Conservation (phyloP, 1,284 basidiomycete species). For the Ceratobasidium sp. region DNA sequence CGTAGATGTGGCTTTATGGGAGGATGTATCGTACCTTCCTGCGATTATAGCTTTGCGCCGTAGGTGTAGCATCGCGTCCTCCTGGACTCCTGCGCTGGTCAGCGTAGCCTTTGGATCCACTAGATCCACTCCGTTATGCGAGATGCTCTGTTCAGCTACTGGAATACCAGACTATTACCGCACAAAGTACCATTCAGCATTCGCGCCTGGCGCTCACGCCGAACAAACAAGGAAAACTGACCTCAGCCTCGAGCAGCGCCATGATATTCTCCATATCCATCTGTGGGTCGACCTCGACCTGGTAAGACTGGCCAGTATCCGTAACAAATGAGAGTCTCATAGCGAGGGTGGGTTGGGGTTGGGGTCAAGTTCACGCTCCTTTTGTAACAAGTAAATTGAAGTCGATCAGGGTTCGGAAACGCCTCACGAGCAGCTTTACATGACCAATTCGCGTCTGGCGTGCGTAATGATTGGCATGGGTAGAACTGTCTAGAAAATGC, state of each 20-base stretch:
- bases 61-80: constrained; percentile 75
- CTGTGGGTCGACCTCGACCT: constrained; percentile 85
- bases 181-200: not conserved
- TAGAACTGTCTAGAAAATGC: constrained; percentile 3
- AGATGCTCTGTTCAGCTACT: constrained; percentile 76
- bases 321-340: constrained; percentile 89
- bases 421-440: constrained; percentile 3
- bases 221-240: constrained; percentile 55
- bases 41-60: constrained; percentile 71
- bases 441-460: not conserved
- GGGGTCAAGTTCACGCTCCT: constrained; percentile 17
- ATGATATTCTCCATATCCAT: constrained; percentile 92
- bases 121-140: constrained; percentile 74
- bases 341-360: constrained; percentile 34
- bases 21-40: constrained; percentile 67
- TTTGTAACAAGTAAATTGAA: constrained; percentile 21
- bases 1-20: constrained; percentile 44
- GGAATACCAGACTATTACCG: constrained; percentile 74
- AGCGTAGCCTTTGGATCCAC: constrained; percentile 75
- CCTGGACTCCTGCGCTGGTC: constrained; percentile 70
- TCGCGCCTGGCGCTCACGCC: not conserved
- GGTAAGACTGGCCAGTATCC: constrained; percentile 80
- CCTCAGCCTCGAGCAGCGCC: constrained; percentile 92
- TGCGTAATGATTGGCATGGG: not conserved
- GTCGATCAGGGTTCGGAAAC: constrained; percentile 39